These are phyloP conservation scores for Boletus sensibilis DNA, from an alignment of 768 basidiomycete genomes.

Conservation along the genomic window DNA sequence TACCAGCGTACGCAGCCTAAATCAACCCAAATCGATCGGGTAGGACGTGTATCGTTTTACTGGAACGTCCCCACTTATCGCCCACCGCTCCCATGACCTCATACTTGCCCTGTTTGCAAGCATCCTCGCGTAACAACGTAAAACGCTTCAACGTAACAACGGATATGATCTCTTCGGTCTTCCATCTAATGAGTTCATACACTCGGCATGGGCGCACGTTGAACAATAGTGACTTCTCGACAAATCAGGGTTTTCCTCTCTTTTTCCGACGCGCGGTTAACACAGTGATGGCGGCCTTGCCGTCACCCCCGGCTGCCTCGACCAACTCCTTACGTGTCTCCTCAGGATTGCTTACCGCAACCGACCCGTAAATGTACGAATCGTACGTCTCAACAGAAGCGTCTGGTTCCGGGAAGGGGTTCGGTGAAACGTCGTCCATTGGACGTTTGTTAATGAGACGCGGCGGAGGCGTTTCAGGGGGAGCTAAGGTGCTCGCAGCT, in stretches of 20 bases:
- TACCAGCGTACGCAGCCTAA: conserved; percentile 5
- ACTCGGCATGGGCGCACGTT: not conserved
- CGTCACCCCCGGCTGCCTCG: conserved; percentile 11
- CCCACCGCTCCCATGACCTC: conserved; percentile 1
- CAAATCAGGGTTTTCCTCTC: conserved; percentile 29
- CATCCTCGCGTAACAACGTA: conserved; percentile 3
- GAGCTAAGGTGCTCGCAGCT: conserved; percentile 33
- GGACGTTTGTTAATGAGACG: conserved; percentile 24
- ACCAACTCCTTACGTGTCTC: conserved; percentile 25
- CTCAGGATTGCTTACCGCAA: conserved; percentile 49
- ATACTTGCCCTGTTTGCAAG: not conserved
- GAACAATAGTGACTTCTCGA: conserved; percentile 3
- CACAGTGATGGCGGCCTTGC: conserved; percentile 45
- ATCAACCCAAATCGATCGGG: conserved; percentile 1
- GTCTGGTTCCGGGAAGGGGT: conserved; percentile 65
- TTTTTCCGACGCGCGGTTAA: conserved; percentile 61
- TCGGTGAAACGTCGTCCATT: conserved; percentile 55
- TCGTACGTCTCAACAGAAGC: conserved; percentile 60
- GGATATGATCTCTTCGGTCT: not conserved
- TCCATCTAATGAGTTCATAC: conserved; percentile 5
- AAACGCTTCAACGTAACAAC: conserved; percentile 17
- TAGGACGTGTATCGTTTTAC: not conserved
- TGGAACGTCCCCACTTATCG: not conserved
- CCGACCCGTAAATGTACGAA: conserved; percentile 59
- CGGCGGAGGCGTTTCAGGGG: conserved; percentile 54